Evolutionary conservation across 345 rosid species (phyloP), one percentile per base, ranked within the genome.

Genomic region (Hirschfeldia incana): DNA sequence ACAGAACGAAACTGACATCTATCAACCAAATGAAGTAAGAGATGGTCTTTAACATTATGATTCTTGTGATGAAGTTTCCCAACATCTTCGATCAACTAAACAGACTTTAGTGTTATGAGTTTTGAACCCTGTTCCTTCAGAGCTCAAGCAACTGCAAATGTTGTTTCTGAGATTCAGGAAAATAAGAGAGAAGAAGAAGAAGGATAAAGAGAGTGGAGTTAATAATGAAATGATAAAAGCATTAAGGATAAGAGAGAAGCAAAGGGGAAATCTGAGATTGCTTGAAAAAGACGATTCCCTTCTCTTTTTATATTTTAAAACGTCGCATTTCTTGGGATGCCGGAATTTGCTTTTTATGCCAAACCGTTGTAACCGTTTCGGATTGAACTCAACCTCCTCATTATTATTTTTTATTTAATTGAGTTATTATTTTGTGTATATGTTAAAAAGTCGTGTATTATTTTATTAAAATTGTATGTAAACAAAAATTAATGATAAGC

Each of bases 51-150:
- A 4, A 64, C 97, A 88, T 76, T 28, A 87, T 83, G 73, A 61
- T 55, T 84, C 94, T 82, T 74, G 81, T 85, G 36, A 89, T 10
- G 76, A 89, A 85, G 53, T 82, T 85, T 62, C 94, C 91, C 15
- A 91, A 78, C 97, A 89, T 91, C 71, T 75, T 83, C 17, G 49
- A 76, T 76, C 29, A 57, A 64, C 17, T 4, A 63, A n/a, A 5
- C 67, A 53, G 17, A 73, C 60, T 65, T 73, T 80, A 78, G 67
- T 17, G 28, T 75, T 82, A 76, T 10, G 33, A 60, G 29, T 61
- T 69, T 62, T 63, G 49, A 53, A 63, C 55, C 70, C 3, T 39
- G 27, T 36, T 70, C 12, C 11, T 49, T 2, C 5, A 63, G 15
- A 57, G 37, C 51, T 37, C 2, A 27, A 70, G 44, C 26, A 11